A percentile compares a stretch with the other conserved stretches of the same genome.
phyloP scores from a whole-genome alignment of 169 alveolate species.

The Cryptosporidium ryanae region DNA sequence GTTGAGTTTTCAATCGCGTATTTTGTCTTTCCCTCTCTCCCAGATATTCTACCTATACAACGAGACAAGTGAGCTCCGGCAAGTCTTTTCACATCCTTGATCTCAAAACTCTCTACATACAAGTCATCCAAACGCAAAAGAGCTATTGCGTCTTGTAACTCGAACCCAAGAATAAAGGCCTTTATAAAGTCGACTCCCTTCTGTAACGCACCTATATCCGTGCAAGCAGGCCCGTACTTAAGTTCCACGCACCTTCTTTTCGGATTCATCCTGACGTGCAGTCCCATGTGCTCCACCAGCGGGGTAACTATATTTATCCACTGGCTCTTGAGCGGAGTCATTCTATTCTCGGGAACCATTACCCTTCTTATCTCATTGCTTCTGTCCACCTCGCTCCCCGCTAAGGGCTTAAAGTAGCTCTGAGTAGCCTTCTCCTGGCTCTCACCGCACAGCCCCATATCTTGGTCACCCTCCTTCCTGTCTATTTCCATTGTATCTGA shows the following conservation, averaged over 20 bases:
- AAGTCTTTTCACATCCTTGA: slow-evolving; percentile 97
- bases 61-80: slow-evolving; percentile 98
- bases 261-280: slow-evolving; percentile 94
- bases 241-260: slow-evolving; percentile 90
- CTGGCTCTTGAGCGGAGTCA: slow-evolving; percentile 90
- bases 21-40: slow-evolving; percentile 99
- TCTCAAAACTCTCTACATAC: slow-evolving; percentile 96
- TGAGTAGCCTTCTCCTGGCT: background rate
- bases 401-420: slow-evolving; percentile 33
- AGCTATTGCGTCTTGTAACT: slow-evolving; percentile 98
- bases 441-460: slow-evolving; percentile 1
- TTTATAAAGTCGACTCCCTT: slow-evolving; percentile 95
- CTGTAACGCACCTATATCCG: slow-evolving; percentile 87
- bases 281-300: slow-evolving; percentile 94
- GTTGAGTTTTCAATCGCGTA: slow-evolving; percentile 99
- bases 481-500: too few species aligned
- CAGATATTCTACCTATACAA: slow-evolving; percentile 98
- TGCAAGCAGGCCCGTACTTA: slow-evolving; percentile 69
- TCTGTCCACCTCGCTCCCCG: slow-evolving; percentile 27
- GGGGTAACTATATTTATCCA: slow-evolving; percentile 93
- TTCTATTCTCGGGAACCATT: slow-evolving; percentile 92
- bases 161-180: slow-evolving; percentile 99
- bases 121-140: slow-evolving; percentile 97
- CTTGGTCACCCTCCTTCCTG: background rate
- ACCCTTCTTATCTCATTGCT: slow-evolving; percentile 85